Evolutionary conservation across 495 filamentous ascomycete species (phyloP), one percentile per base, ranked within the genome.

Genomic region (Bombardia bombarda): DNA sequence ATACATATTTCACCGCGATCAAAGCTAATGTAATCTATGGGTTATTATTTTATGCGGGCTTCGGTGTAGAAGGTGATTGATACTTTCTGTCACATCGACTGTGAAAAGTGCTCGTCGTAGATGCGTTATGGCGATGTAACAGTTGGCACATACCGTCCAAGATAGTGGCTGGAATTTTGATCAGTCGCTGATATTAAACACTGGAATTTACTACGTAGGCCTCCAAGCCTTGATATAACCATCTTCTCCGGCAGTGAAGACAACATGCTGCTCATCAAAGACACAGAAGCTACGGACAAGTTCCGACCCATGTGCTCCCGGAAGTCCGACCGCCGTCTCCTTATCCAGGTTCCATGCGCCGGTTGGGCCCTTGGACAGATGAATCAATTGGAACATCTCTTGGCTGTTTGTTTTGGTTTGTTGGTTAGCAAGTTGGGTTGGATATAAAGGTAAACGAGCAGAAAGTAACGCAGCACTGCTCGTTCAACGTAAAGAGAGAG

Each of bases 161-260:
- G n/a, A n/a, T n/a, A n/a, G n/a, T n/a, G n/a, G n/a, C n/a, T n/a
- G n/a, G n/a, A n/a, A n/a, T n/a, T n/a, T n/a, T n/a, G n/a, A n/a
- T n/a, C n/a, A n/a, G n/a, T n/a, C n/a, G n/a, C n/a, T n/a, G n/a
- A n/a, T n/a, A 18, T 33, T 17, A 18, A 18, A 13, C 37, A 1
- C 3, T 30, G 20, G 0, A 19, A 14, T 42, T 38, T 45, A 57
- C 13, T 24, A 46, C 37, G 53, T 60, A 1, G 68, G 59, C 46
- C 58, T 68, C 78, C 78, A 85, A n/a, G 72, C 77, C 52, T 73
- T 80, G 32, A 93, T 71, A 41, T 74, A 69, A 2, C 87, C 84
- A 60, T 92, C 87, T 58, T 93, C 87, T 14, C 87, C 87, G 40
- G 73, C 77, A 7, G 85, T 90, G 52, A 86, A 83, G 8, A 90